A percentile compares a stretch with the other conserved stretches of the same genome.
Evolutionary conservation across 2,329 filamentous ascomycete genomes (phyloP).

Genomic region (Aureobasidium vineae): DNA sequence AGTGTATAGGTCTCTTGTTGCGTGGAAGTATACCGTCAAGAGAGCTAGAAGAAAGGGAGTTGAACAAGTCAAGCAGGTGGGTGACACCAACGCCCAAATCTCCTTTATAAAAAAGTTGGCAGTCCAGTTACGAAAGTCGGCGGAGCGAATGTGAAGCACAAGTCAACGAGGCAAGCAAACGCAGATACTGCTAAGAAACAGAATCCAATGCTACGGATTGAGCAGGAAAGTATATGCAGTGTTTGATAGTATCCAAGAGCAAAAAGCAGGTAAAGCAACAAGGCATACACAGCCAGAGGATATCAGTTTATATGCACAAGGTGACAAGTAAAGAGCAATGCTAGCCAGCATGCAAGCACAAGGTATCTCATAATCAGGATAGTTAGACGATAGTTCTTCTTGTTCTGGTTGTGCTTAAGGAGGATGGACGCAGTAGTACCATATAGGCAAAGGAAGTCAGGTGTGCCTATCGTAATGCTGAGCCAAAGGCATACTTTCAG

Average conservation of each 20-base stretch:
- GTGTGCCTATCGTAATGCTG: too few species aligned
- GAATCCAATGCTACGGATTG: background rate
- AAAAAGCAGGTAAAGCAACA: background rate
- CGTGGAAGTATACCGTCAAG: background rate
- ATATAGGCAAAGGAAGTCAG: too few species aligned
- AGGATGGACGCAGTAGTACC: too few species aligned
- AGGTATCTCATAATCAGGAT: too few species aligned
- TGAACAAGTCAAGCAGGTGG: background rate
- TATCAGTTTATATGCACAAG: background rate
- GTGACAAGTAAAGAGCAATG: background rate
- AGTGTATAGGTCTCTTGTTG: background rate
- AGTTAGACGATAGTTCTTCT: too few species aligned
- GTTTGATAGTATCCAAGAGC: background rate
- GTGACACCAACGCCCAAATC: background rate
- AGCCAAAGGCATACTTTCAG: too few species aligned
- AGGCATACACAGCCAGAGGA: background rate
- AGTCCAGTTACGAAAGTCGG: background rate
- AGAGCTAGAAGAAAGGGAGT: background rate
- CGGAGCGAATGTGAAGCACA: background rate
- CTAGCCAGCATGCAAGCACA: background rate
- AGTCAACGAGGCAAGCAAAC: background rate
- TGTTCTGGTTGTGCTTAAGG: too few species aligned
- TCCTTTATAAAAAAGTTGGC: background rate
- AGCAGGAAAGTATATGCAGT: background rate
- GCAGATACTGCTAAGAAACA: background rate